phyloP scores from a whole-genome alignment of 495 filamentous ascomycete genomes.

The Glarea lozoyensis region DNA sequence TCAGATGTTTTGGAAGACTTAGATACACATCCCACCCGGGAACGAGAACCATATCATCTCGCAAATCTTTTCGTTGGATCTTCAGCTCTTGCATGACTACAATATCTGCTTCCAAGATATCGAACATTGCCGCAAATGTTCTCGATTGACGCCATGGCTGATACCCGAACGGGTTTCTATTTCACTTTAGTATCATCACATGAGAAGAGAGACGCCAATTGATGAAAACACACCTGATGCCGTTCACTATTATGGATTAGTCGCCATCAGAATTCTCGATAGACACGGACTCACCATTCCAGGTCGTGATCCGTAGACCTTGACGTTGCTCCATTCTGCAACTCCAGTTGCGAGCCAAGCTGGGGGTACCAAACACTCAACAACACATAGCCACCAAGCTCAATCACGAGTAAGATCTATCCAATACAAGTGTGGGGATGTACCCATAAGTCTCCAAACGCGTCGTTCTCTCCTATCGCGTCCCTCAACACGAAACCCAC shows the following conservation, averaged over 20 bases:
- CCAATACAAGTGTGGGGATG: too few relatives aligned
- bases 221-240: conserved; percentile 57
- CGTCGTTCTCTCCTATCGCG: background rate
- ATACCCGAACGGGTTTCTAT: conserved; percentile 86
- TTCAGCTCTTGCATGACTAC: conserved; percentile 94
- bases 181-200: conserved; percentile 12
- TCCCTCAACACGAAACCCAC: conserved; percentile 4
- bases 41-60: conserved; percentile 92
- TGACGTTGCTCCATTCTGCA: conserved; percentile 11
- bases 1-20: conserved; percentile 85
- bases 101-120: conserved; percentile 87
- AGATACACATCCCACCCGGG: conserved; percentile 97
- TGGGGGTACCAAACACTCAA: too few relatives aligned
- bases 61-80: conserved; percentile 88
- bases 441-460: background rate
- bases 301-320: conserved; percentile 73
- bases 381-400: too few relatives aligned
- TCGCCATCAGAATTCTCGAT: background rate
- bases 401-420: too few relatives aligned
- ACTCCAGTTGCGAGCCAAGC: too few relatives aligned
- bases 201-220: background rate
- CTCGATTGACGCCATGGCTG: conserved; percentile 86
- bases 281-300: conserved; percentile 58
- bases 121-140: conserved; percentile 92
- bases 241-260: conserved; percentile 60